These are phyloP conservation scores for Millerago galiae DNA, from an alignment of 805 yeast genomes.

Conservation along the genomic window DNA sequence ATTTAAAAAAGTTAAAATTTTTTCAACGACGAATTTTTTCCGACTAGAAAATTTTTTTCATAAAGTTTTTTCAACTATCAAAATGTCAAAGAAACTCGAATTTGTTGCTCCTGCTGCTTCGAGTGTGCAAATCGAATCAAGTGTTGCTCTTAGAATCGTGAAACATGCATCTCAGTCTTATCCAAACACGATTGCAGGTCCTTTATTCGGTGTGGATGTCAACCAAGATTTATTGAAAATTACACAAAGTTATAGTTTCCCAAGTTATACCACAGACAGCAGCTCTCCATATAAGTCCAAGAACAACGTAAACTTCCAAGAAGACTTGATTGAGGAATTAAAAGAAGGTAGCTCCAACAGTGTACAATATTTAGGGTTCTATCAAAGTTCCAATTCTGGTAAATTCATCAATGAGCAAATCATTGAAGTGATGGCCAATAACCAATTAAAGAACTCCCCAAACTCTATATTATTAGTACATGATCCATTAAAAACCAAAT, in stretches of 20 bases:
- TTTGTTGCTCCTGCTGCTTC: conserved; percentile 16
- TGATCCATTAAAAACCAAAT: conserved; percentile 63
- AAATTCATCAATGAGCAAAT: conserved; percentile 59
- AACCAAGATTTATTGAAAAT: conserved; percentile 38
- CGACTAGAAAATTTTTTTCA: not conserved
- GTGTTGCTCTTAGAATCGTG: conserved; percentile 49
- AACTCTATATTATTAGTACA: conserved; percentile 52
- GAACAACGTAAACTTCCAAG: conserved; percentile 61
- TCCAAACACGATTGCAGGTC: conserved; percentile 62
- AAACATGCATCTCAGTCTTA: conserved; percentile 60
- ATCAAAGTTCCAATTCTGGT: conserved; percentile 64
- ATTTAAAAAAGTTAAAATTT: not conserved
- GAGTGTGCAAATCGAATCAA: conserved; percentile 20
- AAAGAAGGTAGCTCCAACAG: conserved; percentile 54
- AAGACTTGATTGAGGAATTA: conserved; percentile 56
- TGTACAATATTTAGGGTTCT: conserved; percentile 74
- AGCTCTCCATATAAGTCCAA: conserved; percentile 49
- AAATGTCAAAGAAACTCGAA: conserved; percentile 5
- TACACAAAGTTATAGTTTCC: conserved; percentile 64
- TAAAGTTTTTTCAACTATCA: not conserved
- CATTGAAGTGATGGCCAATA: conserved; percentile 62
- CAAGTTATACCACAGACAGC: conserved; percentile 50
- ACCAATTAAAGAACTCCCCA: conserved; percentile 50
- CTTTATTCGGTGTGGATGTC: conserved; percentile 68
- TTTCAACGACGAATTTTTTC: not conserved